These are phyloP conservation scores for Termitomyces sp. DNA, from an alignment of 768 basidiomycete genomes.

Conservation along the genomic window DNA sequence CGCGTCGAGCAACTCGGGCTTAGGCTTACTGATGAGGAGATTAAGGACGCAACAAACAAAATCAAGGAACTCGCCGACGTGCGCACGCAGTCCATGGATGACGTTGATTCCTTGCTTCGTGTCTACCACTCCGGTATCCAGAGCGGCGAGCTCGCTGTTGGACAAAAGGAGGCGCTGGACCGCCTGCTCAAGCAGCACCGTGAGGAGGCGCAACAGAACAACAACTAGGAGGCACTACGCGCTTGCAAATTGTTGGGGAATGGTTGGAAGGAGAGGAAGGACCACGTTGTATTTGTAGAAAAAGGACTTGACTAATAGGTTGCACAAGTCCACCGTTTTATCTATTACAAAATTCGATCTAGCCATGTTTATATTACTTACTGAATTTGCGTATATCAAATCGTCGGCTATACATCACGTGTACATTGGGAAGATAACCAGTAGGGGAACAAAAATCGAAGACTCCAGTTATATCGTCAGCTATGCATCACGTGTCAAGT, in stretches of 20 bases:
- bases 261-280: background rate
- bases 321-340: slow-evolving; percentile 1
- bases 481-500: no score
- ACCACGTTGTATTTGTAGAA: slow-evolving; percentile 15
- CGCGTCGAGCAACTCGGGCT: slow-evolving; percentile 97
- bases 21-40: slow-evolving; percentile 83
- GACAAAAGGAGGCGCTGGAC: slow-evolving; percentile 91
- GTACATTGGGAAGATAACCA: no score
- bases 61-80: slow-evolving; percentile 99
- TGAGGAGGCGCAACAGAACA: slow-evolving; percentile 10
- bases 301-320: slow-evolving; percentile 7
- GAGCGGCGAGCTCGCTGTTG: slow-evolving; percentile 86
- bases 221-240: background rate
- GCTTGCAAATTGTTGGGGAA: background rate
- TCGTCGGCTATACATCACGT: no score
- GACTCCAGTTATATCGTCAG: no score
- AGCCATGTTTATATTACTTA: background rate
- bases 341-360: slow-evolving; percentile 2
- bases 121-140: slow-evolving; percentile 94
- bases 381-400: background rate
- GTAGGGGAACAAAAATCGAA: no score
- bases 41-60: slow-evolving; percentile 98
- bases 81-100: slow-evolving; percentile 97
- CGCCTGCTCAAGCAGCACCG: slow-evolving; percentile 79
- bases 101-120: slow-evolving; percentile 94